These are phyloP conservation scores for Monilinia fructigena DNA, from an alignment of 2,329 filamentous ascomycete species.

Conservation along the genomic window DNA sequence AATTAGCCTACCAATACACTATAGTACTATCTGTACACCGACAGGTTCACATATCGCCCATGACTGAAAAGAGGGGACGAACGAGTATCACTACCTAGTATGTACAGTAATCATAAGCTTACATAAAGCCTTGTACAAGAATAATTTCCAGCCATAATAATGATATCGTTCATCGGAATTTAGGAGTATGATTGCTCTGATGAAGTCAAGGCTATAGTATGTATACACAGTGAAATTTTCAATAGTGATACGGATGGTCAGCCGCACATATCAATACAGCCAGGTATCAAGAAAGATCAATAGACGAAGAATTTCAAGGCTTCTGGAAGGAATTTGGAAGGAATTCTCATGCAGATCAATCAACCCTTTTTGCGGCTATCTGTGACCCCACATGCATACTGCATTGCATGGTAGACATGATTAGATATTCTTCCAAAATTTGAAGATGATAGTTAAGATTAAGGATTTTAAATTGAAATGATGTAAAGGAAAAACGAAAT, in stretches of 20 bases:
- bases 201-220: background rate
- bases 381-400: background rate
- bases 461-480: constrained; percentile 1
- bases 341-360: constrained; percentile 6
- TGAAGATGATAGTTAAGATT: constrained; percentile 1
- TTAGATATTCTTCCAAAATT: background rate
- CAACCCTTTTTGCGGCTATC: constrained; percentile 22
- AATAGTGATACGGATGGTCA: background rate
- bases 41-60: constrained; percentile 9
- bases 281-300: background rate
- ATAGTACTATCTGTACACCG: background rate
- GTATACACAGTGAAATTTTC: background rate
- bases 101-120: constrained; percentile 15
- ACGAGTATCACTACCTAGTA: no score
- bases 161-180: background rate
- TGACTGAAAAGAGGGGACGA: constrained; percentile 10
- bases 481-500: background rate
- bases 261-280: background rate
- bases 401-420: constrained; percentile 6
- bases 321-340: constrained; percentile 23
- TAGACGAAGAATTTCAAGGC: constrained; percentile 1
- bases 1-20: background rate
- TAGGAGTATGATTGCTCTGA: background rate
- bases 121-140: background rate
- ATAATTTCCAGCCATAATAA: constrained; percentile 4